These are phyloP conservation scores for Calonectria leucothoes DNA, from an alignment of 2,329 filamentous ascomycete species.

Conservation along the genomic window DNA sequence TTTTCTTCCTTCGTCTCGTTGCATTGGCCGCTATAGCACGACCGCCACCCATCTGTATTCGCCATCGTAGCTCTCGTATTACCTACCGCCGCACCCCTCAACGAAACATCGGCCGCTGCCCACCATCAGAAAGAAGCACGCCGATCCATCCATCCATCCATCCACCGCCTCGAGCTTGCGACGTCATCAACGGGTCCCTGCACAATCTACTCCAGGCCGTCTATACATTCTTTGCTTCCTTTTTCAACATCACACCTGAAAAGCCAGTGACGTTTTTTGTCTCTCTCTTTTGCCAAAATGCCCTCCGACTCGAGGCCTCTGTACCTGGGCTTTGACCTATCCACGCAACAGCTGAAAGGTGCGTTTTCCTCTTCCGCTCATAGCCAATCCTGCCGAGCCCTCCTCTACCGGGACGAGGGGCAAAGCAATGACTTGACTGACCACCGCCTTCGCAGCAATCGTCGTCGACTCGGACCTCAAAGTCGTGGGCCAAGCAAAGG, in stretches of 20 bases:
- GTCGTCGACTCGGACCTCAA: constrained; percentile 86
- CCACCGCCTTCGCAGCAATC: constrained; percentile 67
- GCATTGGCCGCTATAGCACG: neutral
- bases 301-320: constrained; percentile 62
- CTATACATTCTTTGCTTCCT: neutral
- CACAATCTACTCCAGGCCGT: neutral
- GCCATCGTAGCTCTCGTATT: neutral
- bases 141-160: neutral
- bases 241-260: constrained; percentile 1
- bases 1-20: constrained; percentile 25
- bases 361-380: constrained; percentile 19
- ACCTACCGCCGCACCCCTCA: neutral
- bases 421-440: constrained; percentile 4
- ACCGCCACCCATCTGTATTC: neutral
- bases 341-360: constrained; percentile 97
- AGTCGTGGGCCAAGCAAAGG: constrained; percentile 86
- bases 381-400: neutral
- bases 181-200: neutral
- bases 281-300: constrained; percentile 12
- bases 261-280: neutral
- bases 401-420: neutral
- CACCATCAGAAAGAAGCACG: neutral
- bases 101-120: neutral
- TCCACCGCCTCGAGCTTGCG: neutral
- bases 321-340: constrained; percentile 95